These are phyloP conservation scores for Pseudoperonospora humuli DNA, from an alignment of 352 stramenopile species.

Conservation along the genomic window DNA sequence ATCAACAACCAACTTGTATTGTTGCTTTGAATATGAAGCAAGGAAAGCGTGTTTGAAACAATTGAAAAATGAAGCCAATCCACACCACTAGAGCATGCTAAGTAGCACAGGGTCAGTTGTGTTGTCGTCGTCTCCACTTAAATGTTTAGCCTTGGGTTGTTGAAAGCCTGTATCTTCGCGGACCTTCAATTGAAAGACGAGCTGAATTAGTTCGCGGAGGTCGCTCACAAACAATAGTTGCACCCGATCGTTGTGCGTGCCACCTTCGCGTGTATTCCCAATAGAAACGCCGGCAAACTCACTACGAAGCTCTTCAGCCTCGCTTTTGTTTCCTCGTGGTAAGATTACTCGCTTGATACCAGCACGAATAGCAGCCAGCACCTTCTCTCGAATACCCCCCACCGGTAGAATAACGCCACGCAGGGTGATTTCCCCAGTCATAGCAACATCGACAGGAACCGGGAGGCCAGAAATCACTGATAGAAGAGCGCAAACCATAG, in stretches of 20 bases:
- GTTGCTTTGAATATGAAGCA: slow-evolving; percentile 12
- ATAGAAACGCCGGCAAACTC: slow-evolving; percentile 38
- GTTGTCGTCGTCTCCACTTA: slow-evolving; percentile 15
- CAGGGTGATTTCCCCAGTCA: slow-evolving; percentile 87
- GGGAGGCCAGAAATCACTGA: slow-evolving; percentile 58
- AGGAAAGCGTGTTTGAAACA: slow-evolving; percentile 8
- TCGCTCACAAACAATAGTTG: slow-evolving; percentile 64
- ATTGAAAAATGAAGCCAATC: slow-evolving; percentile 12
- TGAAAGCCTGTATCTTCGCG: slow-evolving; percentile 26
- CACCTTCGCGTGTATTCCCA: slow-evolving; percentile 11
- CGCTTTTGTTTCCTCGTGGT: slow-evolving; percentile 61
- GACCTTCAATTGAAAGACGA: slow-evolving; percentile 65
- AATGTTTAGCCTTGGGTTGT: slow-evolving; percentile 3
- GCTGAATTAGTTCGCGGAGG: slow-evolving; percentile 49
- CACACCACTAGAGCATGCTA: slow-evolving; percentile 40
- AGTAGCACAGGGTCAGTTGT: slow-evolving; percentile 25
- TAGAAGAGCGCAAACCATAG: slow-evolving; percentile 81
- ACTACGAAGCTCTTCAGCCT: slow-evolving; percentile 59
- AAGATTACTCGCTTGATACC: slow-evolving; percentile 80
- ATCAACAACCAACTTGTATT: slow-evolving; percentile 8
- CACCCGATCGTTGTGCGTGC: slow-evolving; percentile 23
- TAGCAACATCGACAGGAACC: slow-evolving; percentile 75
- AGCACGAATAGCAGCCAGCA: slow-evolving; percentile 77
- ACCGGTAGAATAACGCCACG: slow-evolving; percentile 85
- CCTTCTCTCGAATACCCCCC: slow-evolving; percentile 88